These are phyloP conservation scores for Rhizophora apiculata DNA, from an alignment of 345 rosid species.

Conservation along the genomic window DNA sequence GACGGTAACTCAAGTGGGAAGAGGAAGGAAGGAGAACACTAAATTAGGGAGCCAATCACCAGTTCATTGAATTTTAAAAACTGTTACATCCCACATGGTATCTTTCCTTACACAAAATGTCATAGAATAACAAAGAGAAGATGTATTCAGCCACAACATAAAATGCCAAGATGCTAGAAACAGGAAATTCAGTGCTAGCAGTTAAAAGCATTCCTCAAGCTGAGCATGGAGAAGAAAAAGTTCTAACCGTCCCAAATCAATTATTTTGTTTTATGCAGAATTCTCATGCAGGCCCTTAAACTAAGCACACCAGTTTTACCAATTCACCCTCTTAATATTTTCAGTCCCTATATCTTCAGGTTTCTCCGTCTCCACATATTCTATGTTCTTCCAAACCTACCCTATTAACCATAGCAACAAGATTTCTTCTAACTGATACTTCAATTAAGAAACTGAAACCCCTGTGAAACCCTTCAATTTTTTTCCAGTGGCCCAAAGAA, in stretches of 20 bases:
- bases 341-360: background rate
- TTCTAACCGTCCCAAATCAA: background rate
- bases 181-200: too few species aligned
- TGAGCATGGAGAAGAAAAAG: too few species aligned
- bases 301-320: background rate
- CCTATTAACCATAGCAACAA: background rate
- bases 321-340: background rate
- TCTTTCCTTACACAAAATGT: background rate
- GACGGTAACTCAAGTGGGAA: background rate
- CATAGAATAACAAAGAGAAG: background rate
- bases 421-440: background rate
- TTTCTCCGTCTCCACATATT: background rate
- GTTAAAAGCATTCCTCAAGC: too few species aligned
- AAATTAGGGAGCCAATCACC: background rate
- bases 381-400: background rate
- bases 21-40: background rate
- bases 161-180: background rate
- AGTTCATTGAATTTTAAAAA: conserved; percentile 1
- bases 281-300: background rate
- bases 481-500: background rate
- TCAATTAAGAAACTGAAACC: too few species aligned
- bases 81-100: background rate
- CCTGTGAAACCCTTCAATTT: background rate
- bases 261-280: background rate
- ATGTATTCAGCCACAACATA: background rate